phyloP scores from a whole-genome alignment of 768 basidiomycete species.

The Mycena latifolia region DNA sequence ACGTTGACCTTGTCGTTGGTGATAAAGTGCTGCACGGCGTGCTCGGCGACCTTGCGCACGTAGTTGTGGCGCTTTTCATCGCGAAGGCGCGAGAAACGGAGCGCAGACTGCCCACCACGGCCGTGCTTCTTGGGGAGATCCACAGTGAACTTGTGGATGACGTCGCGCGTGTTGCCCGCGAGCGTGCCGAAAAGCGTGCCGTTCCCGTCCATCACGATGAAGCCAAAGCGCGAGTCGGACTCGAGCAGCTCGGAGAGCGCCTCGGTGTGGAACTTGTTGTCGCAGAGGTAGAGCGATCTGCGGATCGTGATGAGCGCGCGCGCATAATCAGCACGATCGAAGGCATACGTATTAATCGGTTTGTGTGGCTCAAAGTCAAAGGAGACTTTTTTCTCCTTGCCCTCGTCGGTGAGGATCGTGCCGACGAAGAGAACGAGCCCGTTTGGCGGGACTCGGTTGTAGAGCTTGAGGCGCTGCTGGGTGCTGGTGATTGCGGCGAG shows the following conservation, averaged over 20 bases:
- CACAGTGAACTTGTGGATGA: conserved; percentile 98
- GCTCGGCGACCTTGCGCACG: conserved; percentile 98
- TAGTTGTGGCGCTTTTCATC: conserved; percentile 99
- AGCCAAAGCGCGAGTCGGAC: conserved; percentile 97
- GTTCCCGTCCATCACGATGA: conserved; percentile 99
- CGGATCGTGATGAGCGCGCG: conserved; percentile 23
- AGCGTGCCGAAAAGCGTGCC: conserved; percentile 96
- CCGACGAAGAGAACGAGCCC: conserved; percentile 98
- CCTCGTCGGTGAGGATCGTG: conserved; percentile 97
- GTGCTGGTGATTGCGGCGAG: conserved; percentile 98
- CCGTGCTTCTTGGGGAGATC: conserved; percentile 99
- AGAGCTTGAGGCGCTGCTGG: conserved; percentile 96
- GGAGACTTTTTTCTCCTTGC: conserved; percentile 99
- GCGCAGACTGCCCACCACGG: conserved; percentile 99
- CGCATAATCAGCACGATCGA: not conserved
- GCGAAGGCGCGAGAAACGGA: conserved; percentile 99
- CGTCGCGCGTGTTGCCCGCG: conserved; percentile 96
- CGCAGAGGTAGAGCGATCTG: conserved; percentile 97
- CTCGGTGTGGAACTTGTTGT: conserved; percentile 99
- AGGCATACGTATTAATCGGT: conserved; percentile 94
- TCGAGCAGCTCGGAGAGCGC: conserved; percentile 96
- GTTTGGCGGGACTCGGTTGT: conserved; percentile 96
- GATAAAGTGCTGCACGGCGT: conserved; percentile 97
- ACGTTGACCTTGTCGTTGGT: conserved; percentile 99
- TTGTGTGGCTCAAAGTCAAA: conserved; percentile 99